Base-by-base conservation (phyloP, 73 alveolate species). In the Symbiodinium natans region DNA sequence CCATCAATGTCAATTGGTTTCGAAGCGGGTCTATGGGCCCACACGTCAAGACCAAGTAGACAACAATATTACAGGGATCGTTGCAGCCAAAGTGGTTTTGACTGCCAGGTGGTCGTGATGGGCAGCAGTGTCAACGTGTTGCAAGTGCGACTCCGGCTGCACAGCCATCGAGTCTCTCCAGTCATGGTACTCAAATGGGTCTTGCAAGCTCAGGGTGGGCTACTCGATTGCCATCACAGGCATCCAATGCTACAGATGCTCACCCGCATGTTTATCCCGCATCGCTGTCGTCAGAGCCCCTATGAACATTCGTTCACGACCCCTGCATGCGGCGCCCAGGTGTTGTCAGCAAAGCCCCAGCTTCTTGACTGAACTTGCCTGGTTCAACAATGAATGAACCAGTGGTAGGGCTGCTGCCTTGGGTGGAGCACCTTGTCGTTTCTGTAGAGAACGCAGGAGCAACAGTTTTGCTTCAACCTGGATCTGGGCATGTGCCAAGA, bases 241-340 rank as follows among this genome's bases (percentile, higher is more conserved):
- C 33, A 68, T 90, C 23, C 96, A 90, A 41, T 83, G 88, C n/a
- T 90, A 90, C 77, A 88, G 95, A 38, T 40, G 17, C 95, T 88
- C 39, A 48, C 25, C 95, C 25, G 92, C 92, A 83, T 41, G 27
- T 23, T 36, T 11, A n/a, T 31, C 15, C 87, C 34, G 54, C 17
- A 13, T 52, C 3, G 0, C 9, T 13, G 59, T 13, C 25, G 23
- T 23, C 71, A 5, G 71, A 52, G 71, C 31, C 71, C 71, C 23
- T 52, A 23, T 52, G 23, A n/a, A n/a, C n/a, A n/a, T n/a, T n/a
- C n/a, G n/a, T 59, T 59, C 77, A 59, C 29, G 34, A 59, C 77
- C 27, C 31, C 77, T 19, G 34, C 33, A 19, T 6, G 27, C 77
- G 33, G 3, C 7, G 40, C 84, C 43, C 9, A 74, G 84, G 84